Evolutionary conservation across 148 eudicot genomes (phyloP).

Genomic region (Drosera capensis): DNA sequence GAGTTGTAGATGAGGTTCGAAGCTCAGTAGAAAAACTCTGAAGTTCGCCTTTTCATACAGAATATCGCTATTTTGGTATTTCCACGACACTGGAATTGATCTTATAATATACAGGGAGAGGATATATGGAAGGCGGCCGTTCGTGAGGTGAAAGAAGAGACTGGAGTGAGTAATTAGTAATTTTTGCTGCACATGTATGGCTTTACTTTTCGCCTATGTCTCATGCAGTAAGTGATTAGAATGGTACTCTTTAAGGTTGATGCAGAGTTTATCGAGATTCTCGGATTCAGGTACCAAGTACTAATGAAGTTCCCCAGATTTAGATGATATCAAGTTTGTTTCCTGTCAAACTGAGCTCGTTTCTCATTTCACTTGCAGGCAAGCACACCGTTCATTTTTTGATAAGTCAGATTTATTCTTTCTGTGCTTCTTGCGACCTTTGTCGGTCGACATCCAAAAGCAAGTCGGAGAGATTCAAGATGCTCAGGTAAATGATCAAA

Average conservation of each 20-base stretch:
- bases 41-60: too few species aligned
- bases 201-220: too few species aligned
- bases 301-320: too few species aligned
- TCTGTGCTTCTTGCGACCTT: constrained; percentile 55
- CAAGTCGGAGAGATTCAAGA: constrained; percentile 78
- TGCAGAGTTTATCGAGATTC: constrained; percentile 53
- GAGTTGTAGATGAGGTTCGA: constrained; percentile 64
- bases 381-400: constrained; percentile 56
- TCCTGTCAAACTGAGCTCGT: too few species aligned
- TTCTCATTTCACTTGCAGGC: constrained; percentile 38
- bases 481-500: constrained; percentile 55
- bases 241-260: constrained; percentile 38
- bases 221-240: too few species aligned
- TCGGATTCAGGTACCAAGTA: constrained; percentile 58
- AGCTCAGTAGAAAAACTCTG: not conserved
- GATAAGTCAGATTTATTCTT: constrained; percentile 69
- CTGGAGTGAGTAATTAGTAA: constrained; percentile 44
- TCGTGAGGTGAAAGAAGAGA: constrained; percentile 93
- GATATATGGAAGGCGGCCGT: constrained; percentile 48
- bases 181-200: not conserved
- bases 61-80: too few species aligned
- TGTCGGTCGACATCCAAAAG: constrained; percentile 52
- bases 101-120: constrained; percentile 44
- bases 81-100: too few species aligned
- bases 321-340: too few species aligned